Evolutionary conservation across 495 filamentous ascomycete species (phyloP).

Genomic region (Talaromyces stipitatus): DNA sequence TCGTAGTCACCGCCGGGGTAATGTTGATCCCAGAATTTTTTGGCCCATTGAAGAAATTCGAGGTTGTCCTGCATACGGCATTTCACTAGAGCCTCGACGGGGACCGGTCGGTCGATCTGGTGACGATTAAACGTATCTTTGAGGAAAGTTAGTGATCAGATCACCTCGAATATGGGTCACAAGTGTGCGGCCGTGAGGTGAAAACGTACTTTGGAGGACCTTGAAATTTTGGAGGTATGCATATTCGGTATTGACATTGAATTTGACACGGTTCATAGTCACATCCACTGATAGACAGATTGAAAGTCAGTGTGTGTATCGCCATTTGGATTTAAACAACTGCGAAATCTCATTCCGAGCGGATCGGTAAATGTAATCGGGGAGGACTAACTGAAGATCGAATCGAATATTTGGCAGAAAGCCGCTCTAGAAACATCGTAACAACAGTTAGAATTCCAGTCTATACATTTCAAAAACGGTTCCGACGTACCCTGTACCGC

Average conservation of each 20-base stretch:
- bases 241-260: constrained; percentile 95
- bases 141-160: constrained; percentile 2
- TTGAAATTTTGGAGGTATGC: constrained; percentile 98
- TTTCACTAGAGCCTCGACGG: constrained; percentile 82
- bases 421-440: constrained; percentile 61
- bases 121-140: constrained; percentile 81
- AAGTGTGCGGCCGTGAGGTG: not conserved
- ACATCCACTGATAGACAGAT: constrained; percentile 59
- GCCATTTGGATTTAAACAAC: not conserved
- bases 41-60: constrained; percentile 95
- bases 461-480: constrained; percentile 13
- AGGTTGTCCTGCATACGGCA: constrained; percentile 99
- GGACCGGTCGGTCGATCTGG: constrained; percentile 75
- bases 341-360: not conserved
- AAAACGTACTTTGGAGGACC: constrained; percentile 63
- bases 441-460: constrained; percentile 14
- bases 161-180: constrained; percentile 2
- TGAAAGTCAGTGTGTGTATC: not conserved
- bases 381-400: constrained; percentile 69
- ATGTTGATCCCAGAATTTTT: constrained; percentile 96
- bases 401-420: constrained; percentile 93
- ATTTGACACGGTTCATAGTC: constrained; percentile 94
- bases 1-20: constrained; percentile 96
- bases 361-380: not conserved
- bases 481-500: constrained; percentile 83